Percentiles rank a stretch among this genome's conserved stretches.
Conservation (phyloP, 2,329 filamentous ascomycete genomes). For the Penicillium sp. region DNA sequence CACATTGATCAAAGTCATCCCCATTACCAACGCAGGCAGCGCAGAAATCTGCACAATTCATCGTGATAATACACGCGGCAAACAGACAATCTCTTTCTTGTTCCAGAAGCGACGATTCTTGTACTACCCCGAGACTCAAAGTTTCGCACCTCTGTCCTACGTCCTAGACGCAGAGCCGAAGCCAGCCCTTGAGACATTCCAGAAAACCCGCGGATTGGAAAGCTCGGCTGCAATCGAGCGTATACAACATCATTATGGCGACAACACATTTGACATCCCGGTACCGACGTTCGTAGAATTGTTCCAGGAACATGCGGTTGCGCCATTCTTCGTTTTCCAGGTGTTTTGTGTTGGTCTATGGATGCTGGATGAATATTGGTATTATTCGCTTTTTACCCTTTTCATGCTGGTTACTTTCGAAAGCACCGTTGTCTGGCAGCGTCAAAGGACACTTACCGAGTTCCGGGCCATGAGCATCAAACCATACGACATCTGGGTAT, state of each 20-base stretch:
- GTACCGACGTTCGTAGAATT: conserved; percentile 93
- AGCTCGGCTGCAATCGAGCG: conserved; percentile 71
- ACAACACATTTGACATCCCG: conserved; percentile 95
- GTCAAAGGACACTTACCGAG: conserved; percentile 89
- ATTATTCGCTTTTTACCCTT: conserved; percentile 97
- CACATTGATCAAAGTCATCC: conserved; percentile 86
- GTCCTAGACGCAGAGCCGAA: conserved; percentile 81
- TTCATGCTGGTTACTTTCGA: conserved; percentile 98
- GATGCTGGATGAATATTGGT: conserved; percentile 99
- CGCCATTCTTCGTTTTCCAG: conserved; percentile 99
- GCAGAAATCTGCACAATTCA: conserved; percentile 82
- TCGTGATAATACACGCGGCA: conserved; percentile 70
- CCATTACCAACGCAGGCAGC: conserved; percentile 80
- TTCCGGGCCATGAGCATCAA: conserved; percentile 99
- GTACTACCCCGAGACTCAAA: conserved; percentile 65
- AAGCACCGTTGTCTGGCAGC: conserved; percentile 98
- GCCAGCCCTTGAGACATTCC: conserved; percentile 72
- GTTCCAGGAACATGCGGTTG: conserved; percentile 97
- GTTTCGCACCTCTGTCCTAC: conserved; percentile 80
- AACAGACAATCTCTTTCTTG: conserved; percentile 77
- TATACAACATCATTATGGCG: conserved; percentile 87
- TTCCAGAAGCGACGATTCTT: conserved; percentile 98
- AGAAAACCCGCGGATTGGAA: conserved; percentile 71
- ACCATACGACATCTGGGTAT: conserved; percentile 92
- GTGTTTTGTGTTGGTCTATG: conserved; percentile 97